Evolutionary conservation across 441 rosid species (phyloP).

Genomic region (Arabidopsis hybrid): DNA sequence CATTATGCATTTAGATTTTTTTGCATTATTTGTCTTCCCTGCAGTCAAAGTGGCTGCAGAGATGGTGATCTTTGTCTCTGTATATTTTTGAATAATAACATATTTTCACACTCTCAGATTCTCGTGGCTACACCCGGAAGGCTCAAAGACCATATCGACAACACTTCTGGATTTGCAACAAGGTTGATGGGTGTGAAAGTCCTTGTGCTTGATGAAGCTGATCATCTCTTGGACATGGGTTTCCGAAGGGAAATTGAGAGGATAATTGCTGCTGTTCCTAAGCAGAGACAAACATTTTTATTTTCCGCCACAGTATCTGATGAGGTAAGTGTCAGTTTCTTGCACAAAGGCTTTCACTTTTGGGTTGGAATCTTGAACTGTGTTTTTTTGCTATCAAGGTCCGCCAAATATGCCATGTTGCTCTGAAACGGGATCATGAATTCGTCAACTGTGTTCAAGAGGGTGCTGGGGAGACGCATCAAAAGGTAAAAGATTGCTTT

Average conservation of each 20-base stretch:
- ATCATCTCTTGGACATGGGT: slow-evolving; percentile 93
- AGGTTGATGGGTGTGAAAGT: slow-evolving; percentile 90
- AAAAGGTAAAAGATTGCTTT: slow-evolving; percentile 59
- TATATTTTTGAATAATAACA: slow-evolving; percentile 26
- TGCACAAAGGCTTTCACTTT: slow-evolving; percentile 26
- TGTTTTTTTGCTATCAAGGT: slow-evolving; percentile 63
- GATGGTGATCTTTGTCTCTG: not conserved
- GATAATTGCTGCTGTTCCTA: slow-evolving; percentile 83
- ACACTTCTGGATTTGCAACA: slow-evolving; percentile 91
- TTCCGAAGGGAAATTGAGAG: slow-evolving; percentile 90
- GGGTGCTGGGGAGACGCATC: slow-evolving; percentile 87
- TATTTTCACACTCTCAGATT: slow-evolving; percentile 60
- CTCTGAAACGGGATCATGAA: slow-evolving; percentile 83
- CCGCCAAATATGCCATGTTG: slow-evolving; percentile 84
- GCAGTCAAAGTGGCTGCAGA: not conserved
- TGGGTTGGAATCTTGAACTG: slow-evolving; percentile 36
- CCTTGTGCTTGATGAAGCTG: slow-evolving; percentile 97
- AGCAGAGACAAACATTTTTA: slow-evolving; percentile 86
- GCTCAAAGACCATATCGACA: slow-evolving; percentile 93
- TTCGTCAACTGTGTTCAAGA: slow-evolving; percentile 85
- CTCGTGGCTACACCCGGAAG: slow-evolving; percentile 99
- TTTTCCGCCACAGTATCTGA: slow-evolving; percentile 94
- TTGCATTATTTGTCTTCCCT: slow-evolving; percentile 3
- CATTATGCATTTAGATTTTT: not conserved
- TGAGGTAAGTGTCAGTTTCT: slow-evolving; percentile 61